phyloP scores from a whole-genome alignment of 768 basidiomycete species.

The Clitopilus passeckerianus region DNA sequence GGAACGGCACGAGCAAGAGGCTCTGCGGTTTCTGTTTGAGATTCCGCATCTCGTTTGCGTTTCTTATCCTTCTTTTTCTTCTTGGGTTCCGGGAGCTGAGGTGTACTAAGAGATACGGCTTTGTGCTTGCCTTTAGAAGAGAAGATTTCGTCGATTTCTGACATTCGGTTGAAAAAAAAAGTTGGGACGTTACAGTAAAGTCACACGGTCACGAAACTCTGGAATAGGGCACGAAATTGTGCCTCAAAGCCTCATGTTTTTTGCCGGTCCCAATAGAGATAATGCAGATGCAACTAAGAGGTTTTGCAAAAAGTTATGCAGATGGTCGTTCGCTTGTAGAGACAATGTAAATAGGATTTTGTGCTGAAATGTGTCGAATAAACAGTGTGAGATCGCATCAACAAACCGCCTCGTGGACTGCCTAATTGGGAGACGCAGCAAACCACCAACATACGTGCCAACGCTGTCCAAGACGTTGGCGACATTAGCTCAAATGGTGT shows the following conservation, averaged over 20 bases:
- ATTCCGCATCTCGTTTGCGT: slow-evolving; percentile 17
- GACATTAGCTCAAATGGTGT: slow-evolving; percentile 23
- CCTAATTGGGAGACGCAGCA: not conserved
- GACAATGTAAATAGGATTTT: not conserved
- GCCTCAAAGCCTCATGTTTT: not conserved
- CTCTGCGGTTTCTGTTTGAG: slow-evolving; percentile 8
- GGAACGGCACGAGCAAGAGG: slow-evolving; percentile 37
- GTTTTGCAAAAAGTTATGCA: not conserved
- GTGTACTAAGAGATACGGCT: slow-evolving; percentile 14
- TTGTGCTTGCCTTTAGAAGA: slow-evolving; percentile 42
- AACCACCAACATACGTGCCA: not conserved
- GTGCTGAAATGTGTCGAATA: not conserved
- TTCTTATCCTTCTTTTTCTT: slow-evolving; percentile 36
- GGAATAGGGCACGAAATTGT: not conserved
- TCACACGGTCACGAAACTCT: not conserved
- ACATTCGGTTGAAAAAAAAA: slow-evolving; percentile 29
- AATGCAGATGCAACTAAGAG: not conserved
- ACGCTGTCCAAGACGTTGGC: slow-evolving; percentile 4
- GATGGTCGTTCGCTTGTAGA: not conserved
- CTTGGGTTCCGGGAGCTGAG: slow-evolving; percentile 33
- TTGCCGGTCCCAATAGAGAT: too few species aligned
- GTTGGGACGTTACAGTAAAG: slow-evolving; percentile 5
- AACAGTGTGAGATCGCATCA: not conserved
- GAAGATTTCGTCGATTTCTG: slow-evolving; percentile 88
- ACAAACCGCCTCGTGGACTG: not conserved